phyloP scores from a whole-genome alignment of 2,329 filamentous ascomycete species.

The Plectosphaerella plurivora region DNA sequence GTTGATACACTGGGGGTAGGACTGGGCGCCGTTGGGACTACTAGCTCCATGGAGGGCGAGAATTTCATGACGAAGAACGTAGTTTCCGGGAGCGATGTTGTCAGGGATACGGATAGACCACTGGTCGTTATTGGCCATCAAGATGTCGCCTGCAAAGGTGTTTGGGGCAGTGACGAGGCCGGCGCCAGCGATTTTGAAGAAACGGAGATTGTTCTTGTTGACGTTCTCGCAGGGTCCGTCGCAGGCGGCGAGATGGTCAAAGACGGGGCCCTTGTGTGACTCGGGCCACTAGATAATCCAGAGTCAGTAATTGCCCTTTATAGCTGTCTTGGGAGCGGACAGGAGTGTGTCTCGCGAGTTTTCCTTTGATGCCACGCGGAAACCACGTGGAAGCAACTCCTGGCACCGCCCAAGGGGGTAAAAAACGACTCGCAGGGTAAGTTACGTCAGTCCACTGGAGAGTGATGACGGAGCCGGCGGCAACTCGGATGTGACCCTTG shows the following conservation, averaged over 20 bases:
- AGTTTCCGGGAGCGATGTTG: slow-evolving; percentile 43
- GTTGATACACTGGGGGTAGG: slow-evolving; percentile 51
- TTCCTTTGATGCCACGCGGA: too few species aligned
- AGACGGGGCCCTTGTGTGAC: slow-evolving; percentile 41
- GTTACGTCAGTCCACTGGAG: slow-evolving; percentile 42
- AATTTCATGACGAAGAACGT: slow-evolving; percentile 51
- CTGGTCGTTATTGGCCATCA: slow-evolving; percentile 46
- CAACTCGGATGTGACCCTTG: slow-evolving; percentile 31
- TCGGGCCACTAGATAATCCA: too few species aligned
- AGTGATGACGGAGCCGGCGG: slow-evolving; percentile 39
- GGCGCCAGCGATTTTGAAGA: slow-evolving; percentile 41
- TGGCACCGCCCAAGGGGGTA: too few species aligned
- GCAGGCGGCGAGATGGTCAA: slow-evolving; percentile 41
- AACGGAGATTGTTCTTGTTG: slow-evolving; percentile 36
- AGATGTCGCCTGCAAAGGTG: slow-evolving; percentile 34
- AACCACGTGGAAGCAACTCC: too few species aligned
- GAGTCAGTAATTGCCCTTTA: too few species aligned
- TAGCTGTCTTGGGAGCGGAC: too few species aligned
- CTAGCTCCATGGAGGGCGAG: slow-evolving; percentile 47
- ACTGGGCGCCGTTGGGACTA: slow-evolving; percentile 37
- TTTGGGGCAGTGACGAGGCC: slow-evolving; percentile 22
- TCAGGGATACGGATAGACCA: slow-evolving; percentile 46
- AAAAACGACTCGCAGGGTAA: too few species aligned
- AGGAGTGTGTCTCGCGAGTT: too few species aligned
- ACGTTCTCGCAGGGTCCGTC: slow-evolving; percentile 35